Conservation (phyloP, 768 basidiomycete genomes). For the Lentinula guzmanii region DNA sequence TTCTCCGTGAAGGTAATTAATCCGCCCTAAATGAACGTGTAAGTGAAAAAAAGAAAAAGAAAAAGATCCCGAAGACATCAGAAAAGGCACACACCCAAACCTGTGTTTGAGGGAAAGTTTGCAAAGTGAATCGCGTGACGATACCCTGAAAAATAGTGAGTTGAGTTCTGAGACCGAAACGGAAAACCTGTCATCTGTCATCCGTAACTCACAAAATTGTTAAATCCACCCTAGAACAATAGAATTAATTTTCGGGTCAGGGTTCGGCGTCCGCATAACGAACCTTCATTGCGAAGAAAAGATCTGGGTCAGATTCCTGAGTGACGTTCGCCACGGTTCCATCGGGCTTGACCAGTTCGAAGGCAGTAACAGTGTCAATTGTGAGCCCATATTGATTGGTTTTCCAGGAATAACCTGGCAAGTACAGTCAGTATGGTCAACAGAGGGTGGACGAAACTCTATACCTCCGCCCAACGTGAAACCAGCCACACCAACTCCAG, state of each 20-base stretch:
- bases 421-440: background rate
- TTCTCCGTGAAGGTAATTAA: constrained; percentile 24
- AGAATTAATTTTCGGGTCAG: background rate
- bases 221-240: constrained; percentile 40
- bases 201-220: constrained; percentile 43
- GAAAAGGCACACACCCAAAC: constrained; percentile 50
- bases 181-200: background rate
- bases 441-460: background rate
- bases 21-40: constrained; percentile 36
- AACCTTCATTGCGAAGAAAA: constrained; percentile 43
- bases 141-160: constrained; percentile 35
- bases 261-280: background rate
- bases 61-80: background rate
- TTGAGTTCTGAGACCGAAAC: constrained; percentile 1
- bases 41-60: background rate
- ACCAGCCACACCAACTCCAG: constrained; percentile 37
- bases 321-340: constrained; percentile 29
- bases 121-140: constrained; percentile 52
- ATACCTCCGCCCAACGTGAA: constrained; percentile 37
- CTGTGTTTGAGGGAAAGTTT: constrained; percentile 45
- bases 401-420: constrained; percentile 37
- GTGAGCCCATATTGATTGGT: constrained; percentile 39
- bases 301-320: constrained; percentile 22
- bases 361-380: constrained; percentile 26
- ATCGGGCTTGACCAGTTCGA: constrained; percentile 36